Base-by-base conservation (phyloP, 2,329 filamentous ascomycete genomes). In the Ophiostoma ips region DNA sequence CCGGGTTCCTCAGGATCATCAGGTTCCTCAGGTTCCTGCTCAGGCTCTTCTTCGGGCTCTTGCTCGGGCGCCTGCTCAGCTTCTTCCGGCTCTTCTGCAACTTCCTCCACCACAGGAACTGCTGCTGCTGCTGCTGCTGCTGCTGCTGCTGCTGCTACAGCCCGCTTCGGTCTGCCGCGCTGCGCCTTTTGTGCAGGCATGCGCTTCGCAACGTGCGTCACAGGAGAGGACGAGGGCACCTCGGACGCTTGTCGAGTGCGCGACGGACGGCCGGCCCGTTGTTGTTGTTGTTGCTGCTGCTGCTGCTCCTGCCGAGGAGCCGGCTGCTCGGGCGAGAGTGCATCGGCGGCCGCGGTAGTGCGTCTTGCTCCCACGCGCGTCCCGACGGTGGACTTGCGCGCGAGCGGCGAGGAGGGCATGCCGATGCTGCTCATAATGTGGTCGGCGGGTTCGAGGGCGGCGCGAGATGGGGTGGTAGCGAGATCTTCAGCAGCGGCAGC, bases 401-500 rank as follows among this genome's bases (percentile, higher is more conserved):
- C 54, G 35, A 56, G 48, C 11, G 55, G 55, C 24, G 55, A 56
- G 7, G 55, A 57, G 16, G 38, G 13, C 30, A 44, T 28, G 35
- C 24, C 37, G n/a, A n/a, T n/a, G 28, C 35, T 35, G n/a, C 15
- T 44, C 1, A 35, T 33, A 2, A 35, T 15, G 5, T 41, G 38
- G 12, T 34, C 36, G 3, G 11, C 19, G 2, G 35, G 21, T 18
- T 46, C 50, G 8, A 50, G 33, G 5, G 37, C 34, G 18, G 30
- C 49, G 16, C 24, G 36, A 35, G 50, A 34, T 2, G 53, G 34
- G 2, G 54, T 49, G 18, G 62, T 61, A 13, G 63, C 65, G 8
- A 63, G 51, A 46, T 64, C 62, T 50, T 64, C 61, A 21, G 59
- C 36, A 6, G 57, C n/a, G n/a, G n/a, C n/a, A n/a, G n/a, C n/a